These are phyloP conservation scores for Chrysoporthe puriensis DNA, from an alignment of 2,329 filamentous ascomycete genomes.

Conservation along the genomic window DNA sequence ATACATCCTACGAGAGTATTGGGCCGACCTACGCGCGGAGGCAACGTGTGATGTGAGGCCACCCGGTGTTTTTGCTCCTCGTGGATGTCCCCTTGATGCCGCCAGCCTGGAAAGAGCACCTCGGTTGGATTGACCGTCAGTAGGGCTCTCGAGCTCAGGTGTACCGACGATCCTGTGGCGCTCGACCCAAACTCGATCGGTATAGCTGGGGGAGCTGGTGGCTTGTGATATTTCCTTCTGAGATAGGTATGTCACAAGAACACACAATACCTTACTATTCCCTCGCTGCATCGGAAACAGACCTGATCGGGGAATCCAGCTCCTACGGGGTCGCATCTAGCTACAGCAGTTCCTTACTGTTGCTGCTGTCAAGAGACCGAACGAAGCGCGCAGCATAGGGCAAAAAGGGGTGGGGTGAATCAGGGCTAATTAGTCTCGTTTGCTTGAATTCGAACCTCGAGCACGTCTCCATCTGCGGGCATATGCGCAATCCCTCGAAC, in stretches of 20 bases:
- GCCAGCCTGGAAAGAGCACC: no score
- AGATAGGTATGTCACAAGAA: neutral
- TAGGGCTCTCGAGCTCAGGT: neutral
- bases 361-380: neutral
- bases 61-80: no score
- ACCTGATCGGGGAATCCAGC: neutral
- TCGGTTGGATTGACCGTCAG: no score
- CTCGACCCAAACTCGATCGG: neutral
- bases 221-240: neutral
- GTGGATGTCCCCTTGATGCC: no score
- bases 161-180: neutral
- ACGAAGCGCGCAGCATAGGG: neutral
- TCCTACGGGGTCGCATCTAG: neutral
- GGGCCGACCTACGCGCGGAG: neutral
- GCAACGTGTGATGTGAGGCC: constrained; percentile 3
- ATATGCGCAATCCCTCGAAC: neutral
- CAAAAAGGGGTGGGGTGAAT: neutral
- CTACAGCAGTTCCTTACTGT: neutral
- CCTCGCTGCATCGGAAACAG: neutral
- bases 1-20: neutral
- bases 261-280: neutral
- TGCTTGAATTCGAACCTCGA: neutral
- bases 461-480: neutral
- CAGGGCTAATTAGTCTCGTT: neutral
- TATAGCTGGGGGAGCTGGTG: neutral